A percentile compares a stretch with the other conserved stretches of the same genome.
Evolutionary conservation across 257 asterid species (phyloP).

Genomic region (Linderniella brevidens): DNA sequence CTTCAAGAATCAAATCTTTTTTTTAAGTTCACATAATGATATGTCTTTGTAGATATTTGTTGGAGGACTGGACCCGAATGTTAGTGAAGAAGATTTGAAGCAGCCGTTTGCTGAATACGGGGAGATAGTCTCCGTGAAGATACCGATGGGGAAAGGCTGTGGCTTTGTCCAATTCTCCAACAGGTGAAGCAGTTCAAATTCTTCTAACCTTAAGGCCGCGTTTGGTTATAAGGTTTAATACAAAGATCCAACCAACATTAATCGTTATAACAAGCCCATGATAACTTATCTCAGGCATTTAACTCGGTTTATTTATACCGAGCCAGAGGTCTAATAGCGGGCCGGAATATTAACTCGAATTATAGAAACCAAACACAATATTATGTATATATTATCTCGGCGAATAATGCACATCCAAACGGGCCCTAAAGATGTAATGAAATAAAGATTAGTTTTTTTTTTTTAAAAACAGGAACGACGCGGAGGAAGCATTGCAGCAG

Average conservation of each 20-base stretch:
- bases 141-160: constrained; percentile 85
- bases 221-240: too few species aligned
- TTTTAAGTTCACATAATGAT: not conserved
- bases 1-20: constrained; percentile 16
- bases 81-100: constrained; percentile 72
- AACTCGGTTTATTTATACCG: too few species aligned
- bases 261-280: too few species aligned
- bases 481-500: constrained; percentile 69
- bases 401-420: too few species aligned
- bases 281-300: too few species aligned
- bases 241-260: too few species aligned
- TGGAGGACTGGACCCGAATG: constrained; percentile 86
- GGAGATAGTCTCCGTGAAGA: constrained; percentile 69
- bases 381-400: too few species aligned
- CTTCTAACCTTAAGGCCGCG: not conserved
- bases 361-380: too few species aligned
- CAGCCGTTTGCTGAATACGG: constrained; percentile 70
- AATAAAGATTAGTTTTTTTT: not conserved
- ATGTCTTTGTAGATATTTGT: constrained; percentile 58
- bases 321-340: too few species aligned
- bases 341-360: too few species aligned
- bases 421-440: too few species aligned
- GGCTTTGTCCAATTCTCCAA: constrained; percentile 85
- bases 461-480: constrained; percentile 30
- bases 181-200: constrained; percentile 27